phyloP scores from a whole-genome alignment of 2,329 filamentous ascomycete species.

The Biscogniauxia sp. region DNA sequence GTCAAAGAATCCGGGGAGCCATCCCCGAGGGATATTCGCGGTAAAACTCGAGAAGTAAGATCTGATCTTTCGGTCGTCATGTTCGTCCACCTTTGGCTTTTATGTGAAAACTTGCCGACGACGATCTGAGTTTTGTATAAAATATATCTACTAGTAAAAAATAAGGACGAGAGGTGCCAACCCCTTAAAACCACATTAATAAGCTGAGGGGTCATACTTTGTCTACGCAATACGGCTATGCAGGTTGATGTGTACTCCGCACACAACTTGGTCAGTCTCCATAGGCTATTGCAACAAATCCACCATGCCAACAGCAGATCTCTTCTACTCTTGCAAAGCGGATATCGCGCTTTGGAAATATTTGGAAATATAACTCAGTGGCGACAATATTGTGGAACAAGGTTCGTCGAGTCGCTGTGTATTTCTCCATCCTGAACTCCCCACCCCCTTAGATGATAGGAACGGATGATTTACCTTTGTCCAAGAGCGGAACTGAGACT shows the following conservation, averaged over 20 bases:
- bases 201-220: background rate
- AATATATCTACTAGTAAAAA: background rate
- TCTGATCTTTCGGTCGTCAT: slow-evolving; percentile 26
- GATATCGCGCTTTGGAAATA: background rate
- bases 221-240: background rate
- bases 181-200: background rate
- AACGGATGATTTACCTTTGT: too few species aligned
- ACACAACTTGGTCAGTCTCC: background rate
- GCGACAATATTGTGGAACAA: background rate
- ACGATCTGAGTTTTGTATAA: background rate
- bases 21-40: slow-evolving; percentile 25
- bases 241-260: background rate
- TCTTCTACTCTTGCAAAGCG: background rate
- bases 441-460: too few species aligned
- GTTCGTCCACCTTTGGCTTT: slow-evolving; percentile 3
- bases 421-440: background rate
- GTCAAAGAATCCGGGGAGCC: slow-evolving; percentile 22
- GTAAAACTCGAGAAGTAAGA: slow-evolving; percentile 24
- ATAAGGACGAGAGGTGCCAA: background rate
- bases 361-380: background rate
- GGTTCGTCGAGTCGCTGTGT: background rate
- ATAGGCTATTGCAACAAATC: background rate
- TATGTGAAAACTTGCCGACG: too few species aligned
- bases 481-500: too few species aligned
- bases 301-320: background rate